Evolutionary conservation across 805 yeast genomes (phyloP).

Genomic region (Wickerhamomyces rabaulensis): DNA sequence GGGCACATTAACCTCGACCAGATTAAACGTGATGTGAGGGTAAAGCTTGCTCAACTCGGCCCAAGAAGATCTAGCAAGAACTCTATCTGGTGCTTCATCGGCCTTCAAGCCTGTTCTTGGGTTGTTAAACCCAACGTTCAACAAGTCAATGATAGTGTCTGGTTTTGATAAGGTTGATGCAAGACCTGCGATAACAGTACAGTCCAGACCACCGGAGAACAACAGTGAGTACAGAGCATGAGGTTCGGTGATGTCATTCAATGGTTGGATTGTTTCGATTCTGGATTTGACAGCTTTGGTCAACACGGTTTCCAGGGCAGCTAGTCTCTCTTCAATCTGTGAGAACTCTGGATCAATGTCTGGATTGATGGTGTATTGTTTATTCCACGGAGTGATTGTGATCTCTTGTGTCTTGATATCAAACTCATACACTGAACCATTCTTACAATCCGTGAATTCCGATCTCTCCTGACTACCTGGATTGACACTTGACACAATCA

Average conservation of each 20-base stretch:
- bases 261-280: constrained; percentile 56
- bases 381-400: constrained; percentile 6
- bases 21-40: constrained; percentile 34
- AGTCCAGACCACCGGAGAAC: constrained; percentile 95
- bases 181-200: constrained; percentile 70
- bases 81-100: constrained; percentile 79
- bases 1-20: constrained; percentile 70
- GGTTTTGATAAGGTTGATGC: constrained; percentile 29
- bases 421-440: constrained; percentile 44
- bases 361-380: constrained; percentile 17
- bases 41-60: constrained; percentile 39
- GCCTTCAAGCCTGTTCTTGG: constrained; percentile 65
- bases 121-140: constrained; percentile 91
- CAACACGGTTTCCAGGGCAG: constrained; percentile 26
- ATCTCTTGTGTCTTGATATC: constrained; percentile 25
- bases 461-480: constrained; percentile 25
- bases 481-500: constrained; percentile 45
- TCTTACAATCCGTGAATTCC: constrained; percentile 48
- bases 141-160: constrained; percentile 52
- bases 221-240: constrained; percentile 49
- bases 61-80: constrained; percentile 64
- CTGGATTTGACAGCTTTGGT: constrained; percentile 40
- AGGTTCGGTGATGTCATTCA: constrained; percentile 24
- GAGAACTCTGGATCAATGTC: constrained; percentile 16
- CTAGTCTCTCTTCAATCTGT: constrained; percentile 8